These are phyloP conservation scores for Monascus purpureus DNA, from an alignment of 495 filamentous ascomycete genomes.

Conservation along the genomic window DNA sequence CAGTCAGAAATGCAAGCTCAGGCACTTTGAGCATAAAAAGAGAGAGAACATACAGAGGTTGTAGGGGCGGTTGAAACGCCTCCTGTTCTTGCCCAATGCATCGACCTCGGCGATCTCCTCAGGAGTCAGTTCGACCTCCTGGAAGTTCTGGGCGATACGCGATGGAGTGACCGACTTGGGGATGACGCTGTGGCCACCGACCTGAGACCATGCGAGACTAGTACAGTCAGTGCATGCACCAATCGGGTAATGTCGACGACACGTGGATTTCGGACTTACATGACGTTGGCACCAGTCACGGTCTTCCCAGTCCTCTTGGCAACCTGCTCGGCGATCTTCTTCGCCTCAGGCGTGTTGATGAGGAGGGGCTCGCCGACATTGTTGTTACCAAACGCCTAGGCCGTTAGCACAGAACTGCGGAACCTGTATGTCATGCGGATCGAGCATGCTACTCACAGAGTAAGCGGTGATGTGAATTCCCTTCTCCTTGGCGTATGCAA, in stretches of 20 bases:
- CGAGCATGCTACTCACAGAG: conserved; percentile 31
- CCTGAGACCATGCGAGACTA: conserved; percentile 33
- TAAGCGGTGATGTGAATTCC: conserved; percentile 35
- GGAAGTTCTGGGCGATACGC: conserved; percentile 34
- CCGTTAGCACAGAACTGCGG: too few relatives aligned
- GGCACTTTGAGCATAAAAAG: not conserved
- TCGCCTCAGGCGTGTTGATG: conserved; percentile 28
- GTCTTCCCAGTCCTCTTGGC: conserved; percentile 22
- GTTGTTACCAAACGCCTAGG: conserved; percentile 37
- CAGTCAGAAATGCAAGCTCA: not conserved
- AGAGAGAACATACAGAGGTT: conserved; percentile 14
- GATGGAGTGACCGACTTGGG: conserved; percentile 36
- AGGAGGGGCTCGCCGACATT: conserved; percentile 26
- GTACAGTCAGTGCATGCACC: too few relatives aligned
- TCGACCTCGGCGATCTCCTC: conserved; percentile 32
- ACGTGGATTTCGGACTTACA: too few relatives aligned
- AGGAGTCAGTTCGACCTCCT: conserved; percentile 31
- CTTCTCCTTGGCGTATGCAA: conserved; percentile 31
- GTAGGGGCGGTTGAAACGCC: conserved; percentile 35
- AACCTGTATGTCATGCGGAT: too few relatives aligned
- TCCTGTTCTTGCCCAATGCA: conserved; percentile 25
- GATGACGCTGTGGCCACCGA: conserved; percentile 35
- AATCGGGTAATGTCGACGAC: too few relatives aligned
- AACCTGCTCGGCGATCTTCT: conserved; percentile 29
- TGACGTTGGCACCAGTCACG: conserved; percentile 28